Percentiles rank a stretch among this genome's conserved stretches.
phyloP scores from a whole-genome alignment of 2,329 filamentous ascomycete genomes.

The Lecanoromycetidae sp. region DNA sequence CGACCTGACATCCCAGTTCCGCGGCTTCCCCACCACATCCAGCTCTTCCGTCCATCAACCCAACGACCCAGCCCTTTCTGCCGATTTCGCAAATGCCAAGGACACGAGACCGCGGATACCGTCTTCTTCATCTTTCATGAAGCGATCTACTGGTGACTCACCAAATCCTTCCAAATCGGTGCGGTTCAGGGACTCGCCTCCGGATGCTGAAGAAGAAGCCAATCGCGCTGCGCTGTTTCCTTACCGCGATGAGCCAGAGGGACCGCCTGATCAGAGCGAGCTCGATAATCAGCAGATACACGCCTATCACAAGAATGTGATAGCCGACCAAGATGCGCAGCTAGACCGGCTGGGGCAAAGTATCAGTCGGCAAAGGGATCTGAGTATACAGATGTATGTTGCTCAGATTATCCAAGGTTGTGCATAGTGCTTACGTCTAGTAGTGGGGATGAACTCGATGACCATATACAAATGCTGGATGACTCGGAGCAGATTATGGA shows the following conservation, averaged over 20 bases:
- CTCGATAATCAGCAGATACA: conserved; percentile 79
- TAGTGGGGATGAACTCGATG: conserved; percentile 87
- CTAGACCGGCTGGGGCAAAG: conserved; percentile 77
- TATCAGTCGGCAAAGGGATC: conserved; percentile 78
- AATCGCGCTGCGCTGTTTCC: conserved; percentile 50
- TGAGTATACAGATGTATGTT: conserved; percentile 96
- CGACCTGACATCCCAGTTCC: conserved; percentile 70
- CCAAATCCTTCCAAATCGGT: conserved; percentile 54
- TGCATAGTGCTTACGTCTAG: too few relatives aligned
- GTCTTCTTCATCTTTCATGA: conserved; percentile 22
- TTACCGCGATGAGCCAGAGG: conserved; percentile 52
- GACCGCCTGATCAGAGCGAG: conserved; percentile 34
- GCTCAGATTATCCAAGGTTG: too few relatives aligned
- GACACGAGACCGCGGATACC: conserved; percentile 22
- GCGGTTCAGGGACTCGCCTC: conserved; percentile 62
- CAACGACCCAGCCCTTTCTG: conserved; percentile 50
- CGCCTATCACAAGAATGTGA: conserved; percentile 64
- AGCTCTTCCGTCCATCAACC: conserved; percentile 43
- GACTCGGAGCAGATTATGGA: conserved; percentile 77
- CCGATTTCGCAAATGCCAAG: conserved; percentile 53
- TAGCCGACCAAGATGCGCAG: conserved; percentile 85
- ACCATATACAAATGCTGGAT: conserved; percentile 77
- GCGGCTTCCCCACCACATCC: conserved; percentile 45
- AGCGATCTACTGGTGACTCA: conserved; percentile 21
- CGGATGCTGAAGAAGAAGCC: conserved; percentile 37